Evolutionary conservation across 2,329 filamentous ascomycete species (phyloP).

Genomic region (Neurospora crassa): DNA sequence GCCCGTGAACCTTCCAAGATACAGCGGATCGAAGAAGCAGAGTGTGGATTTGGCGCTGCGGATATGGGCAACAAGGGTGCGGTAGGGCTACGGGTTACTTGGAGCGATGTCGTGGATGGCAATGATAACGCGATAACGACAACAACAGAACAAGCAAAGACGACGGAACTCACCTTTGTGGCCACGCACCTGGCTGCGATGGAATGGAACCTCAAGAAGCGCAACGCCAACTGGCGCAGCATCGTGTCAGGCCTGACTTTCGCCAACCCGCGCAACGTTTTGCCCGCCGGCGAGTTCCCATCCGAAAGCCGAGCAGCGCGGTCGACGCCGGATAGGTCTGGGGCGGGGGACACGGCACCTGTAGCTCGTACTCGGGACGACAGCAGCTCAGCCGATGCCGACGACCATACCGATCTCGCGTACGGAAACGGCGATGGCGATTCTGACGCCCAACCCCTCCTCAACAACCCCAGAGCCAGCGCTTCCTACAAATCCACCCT

Average conservation of each 20-base stretch:
- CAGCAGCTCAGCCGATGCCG: constrained; percentile 15
- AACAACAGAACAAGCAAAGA: constrained; percentile 21
- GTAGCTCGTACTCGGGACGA: neutral
- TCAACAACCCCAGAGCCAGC: neutral
- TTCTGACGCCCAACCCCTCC: constrained; percentile 8
- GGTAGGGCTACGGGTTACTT: constrained; percentile 65
- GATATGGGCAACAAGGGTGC: constrained; percentile 96
- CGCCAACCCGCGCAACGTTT: constrained; percentile 37
- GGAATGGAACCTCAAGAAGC: constrained; percentile 64
- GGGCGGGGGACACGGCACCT: constrained; percentile 10
- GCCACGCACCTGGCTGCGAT: constrained; percentile 82
- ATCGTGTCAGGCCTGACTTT: constrained; percentile 79
- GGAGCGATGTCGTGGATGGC: constrained; percentile 27
- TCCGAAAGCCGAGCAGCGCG: neutral
- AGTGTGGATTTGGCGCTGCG: constrained; percentile 73
- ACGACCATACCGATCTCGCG: constrained; percentile 6
- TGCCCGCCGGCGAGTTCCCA: constrained; percentile 17
- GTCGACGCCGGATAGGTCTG: constrained; percentile 11
- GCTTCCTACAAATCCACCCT: constrained; percentile 22
- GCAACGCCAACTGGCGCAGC: constrained; percentile 82
- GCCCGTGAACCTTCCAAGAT: constrained; percentile 55
- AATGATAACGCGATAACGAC: constrained; percentile 23
- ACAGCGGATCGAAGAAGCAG: constrained; percentile 61
- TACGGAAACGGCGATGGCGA: neutral
- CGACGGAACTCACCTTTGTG: constrained; percentile 70